Conservation (phyloP, 306 rosid genomes). For the Ziziphus jujuba region DNA sequence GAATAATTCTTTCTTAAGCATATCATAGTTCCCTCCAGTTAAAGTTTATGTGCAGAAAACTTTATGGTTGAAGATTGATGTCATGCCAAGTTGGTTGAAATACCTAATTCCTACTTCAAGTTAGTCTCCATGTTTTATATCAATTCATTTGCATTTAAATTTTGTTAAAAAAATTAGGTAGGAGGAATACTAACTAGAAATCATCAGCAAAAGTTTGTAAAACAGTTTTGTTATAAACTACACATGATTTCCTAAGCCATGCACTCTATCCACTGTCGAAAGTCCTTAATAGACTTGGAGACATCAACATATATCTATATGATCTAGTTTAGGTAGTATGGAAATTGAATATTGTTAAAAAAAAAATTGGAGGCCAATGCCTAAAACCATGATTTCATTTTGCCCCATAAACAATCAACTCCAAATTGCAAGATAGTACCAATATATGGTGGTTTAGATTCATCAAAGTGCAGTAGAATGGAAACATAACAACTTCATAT, state of each 20-base stretch:
- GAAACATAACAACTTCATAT: conserved; percentile 45
- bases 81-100: conserved; percentile 66
- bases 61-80: conserved; percentile 49
- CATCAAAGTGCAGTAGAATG: not conserved
- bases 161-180: not conserved
- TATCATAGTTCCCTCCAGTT: conserved; percentile 67
- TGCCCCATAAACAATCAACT: not conserved
- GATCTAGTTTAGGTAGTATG: conserved; percentile 39
- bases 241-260: conserved; percentile 79
- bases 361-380: conserved; percentile 50
- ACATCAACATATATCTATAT: conserved; percentile 45
- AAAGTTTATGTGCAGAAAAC: conserved; percentile 65
- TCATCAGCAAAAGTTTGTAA: conserved; percentile 63
- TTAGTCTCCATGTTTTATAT: not conserved
- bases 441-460: too few species aligned
- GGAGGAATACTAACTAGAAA: conserved; percentile 40
- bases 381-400: conserved; percentile 22
- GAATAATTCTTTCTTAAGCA: conserved; percentile 59
- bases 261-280: conserved; percentile 42
- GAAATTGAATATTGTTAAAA: conserved; percentile 49
- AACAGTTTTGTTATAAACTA: conserved; percentile 59
- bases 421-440: not conserved
- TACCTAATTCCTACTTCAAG: conserved; percentile 38
- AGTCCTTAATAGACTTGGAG: conserved; percentile 16
- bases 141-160: not conserved